A percentile compares a stretch with the other conserved stretches of the same genome.
Conservation (phyloP, 2,329 filamentous ascomycete species). For the Incumbomyces lentus region DNA sequence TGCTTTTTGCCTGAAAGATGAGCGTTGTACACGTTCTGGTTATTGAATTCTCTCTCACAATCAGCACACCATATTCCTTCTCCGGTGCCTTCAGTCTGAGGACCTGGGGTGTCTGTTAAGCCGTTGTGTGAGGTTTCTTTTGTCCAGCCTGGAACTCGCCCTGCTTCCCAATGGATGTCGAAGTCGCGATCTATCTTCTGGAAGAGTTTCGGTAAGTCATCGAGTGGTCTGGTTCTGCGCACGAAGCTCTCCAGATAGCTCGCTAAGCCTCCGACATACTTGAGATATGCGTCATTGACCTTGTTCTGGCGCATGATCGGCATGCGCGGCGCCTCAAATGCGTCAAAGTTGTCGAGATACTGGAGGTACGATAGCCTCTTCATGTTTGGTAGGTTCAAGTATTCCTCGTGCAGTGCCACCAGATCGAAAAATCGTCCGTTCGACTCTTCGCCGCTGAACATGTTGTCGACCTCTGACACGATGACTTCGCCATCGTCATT, state of each 20-base stretch:
- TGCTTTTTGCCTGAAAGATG: constrained; percentile 91
- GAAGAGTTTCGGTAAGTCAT: constrained; percentile 73
- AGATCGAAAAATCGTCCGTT: constrained; percentile 90
- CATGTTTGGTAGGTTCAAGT: constrained; percentile 76
- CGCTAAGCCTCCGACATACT: constrained; percentile 70
- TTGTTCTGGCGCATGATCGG: constrained; percentile 73
- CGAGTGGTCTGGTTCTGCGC: constrained; percentile 70
- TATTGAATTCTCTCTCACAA: constrained; percentile 91
- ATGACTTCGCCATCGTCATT: constrained; percentile 54
- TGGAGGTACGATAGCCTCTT: constrained; percentile 84
- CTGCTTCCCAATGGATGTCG: constrained; percentile 67
- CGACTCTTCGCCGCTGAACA: constrained; percentile 93
- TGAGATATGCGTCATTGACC: constrained; percentile 84
- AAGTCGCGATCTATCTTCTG: constrained; percentile 72
- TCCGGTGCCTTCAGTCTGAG: constrained; percentile 32
- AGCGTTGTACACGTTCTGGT: constrained; percentile 84
- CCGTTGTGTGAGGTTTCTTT: constrained; percentile 36
- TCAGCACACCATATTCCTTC: constrained; percentile 81
- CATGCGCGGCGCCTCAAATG: constrained; percentile 63
- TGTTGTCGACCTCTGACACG: constrained; percentile 65
- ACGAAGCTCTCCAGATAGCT: constrained; percentile 83
- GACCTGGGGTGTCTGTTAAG: constrained; percentile 29
- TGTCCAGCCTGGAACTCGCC: constrained; percentile 71
- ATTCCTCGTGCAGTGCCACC: constrained; percentile 72
- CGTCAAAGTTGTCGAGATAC: constrained; percentile 85